Base-by-base conservation (phyloP, 2,329 filamentous ascomycete genomes). In the Xylaria digitata region DNA sequence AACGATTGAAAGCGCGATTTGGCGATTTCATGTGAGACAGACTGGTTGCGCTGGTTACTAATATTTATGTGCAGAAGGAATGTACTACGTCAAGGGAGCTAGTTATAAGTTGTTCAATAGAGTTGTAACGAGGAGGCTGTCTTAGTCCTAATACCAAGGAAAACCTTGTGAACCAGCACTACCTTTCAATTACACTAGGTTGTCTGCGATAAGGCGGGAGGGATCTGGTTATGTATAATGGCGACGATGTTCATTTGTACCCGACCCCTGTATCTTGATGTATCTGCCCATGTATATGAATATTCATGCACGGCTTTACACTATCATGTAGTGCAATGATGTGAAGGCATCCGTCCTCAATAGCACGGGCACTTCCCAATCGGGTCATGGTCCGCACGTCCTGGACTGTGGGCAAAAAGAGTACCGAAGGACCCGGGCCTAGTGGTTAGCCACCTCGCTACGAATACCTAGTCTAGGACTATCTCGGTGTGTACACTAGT, bases 391-490 rank as follows among this genome's bases (percentile, higher is more conserved):
- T 26, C 48, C 56, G 54, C 48, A 48, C 23, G 37, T 53, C 50
- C 50, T 37, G 43, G 49, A 21, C 23, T 37, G n/a, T 6, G 26
- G 49, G 17, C n/a, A 43, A 55, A 43, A 56, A 40, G 43, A 67
- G 50, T 61, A 63, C 61, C 65, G 65, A 64, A 64, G 55, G 56
- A 64, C 61, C 55, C 34, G 55, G 48, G 32, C 15, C 40, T 50
- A 57, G 43, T 37, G 26, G 48, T 43, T 34, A 60, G 55, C 26
- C 15, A 54, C 55, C 40, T 53, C 9, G 45, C 48, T 32, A 42
- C 49, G 19, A 46, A n/a, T 19, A 17, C 59, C 30, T 23, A 34
- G 21, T 19, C 46, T 45, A 50, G n/a, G n/a, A 56, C 49, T 61
- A 46, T 61, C 52, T 61, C n/a, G 50, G 42, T 23, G 42, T 45